These are phyloP conservation scores for Papiliotrema fonsecae DNA, from an alignment of 1,284 basidiomycete species.

Conservation along the genomic window DNA sequence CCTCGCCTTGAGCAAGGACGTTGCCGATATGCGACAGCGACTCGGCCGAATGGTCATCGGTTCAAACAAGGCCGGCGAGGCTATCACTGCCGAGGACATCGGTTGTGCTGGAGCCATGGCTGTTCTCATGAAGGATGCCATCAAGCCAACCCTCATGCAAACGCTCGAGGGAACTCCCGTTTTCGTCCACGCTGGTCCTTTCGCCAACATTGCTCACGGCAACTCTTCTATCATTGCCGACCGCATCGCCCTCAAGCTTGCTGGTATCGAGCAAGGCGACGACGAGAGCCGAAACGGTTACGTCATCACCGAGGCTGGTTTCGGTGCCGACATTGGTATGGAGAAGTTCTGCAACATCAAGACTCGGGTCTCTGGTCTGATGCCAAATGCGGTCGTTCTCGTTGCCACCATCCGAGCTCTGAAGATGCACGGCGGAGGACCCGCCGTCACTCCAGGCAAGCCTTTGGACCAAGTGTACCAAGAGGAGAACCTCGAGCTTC, in stretches of 20 bases:
- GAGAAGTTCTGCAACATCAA: conserved; percentile 99
- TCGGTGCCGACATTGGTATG: conserved; percentile 99
- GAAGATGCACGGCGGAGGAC: conserved; percentile 99
- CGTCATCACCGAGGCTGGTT: conserved; percentile 96
- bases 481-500: conserved; percentile 84
- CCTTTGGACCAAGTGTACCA: conserved; percentile 89
- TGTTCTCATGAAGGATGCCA: conserved; percentile 97
- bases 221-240: conserved; percentile 98
- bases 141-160: conserved; percentile 99
- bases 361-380: conserved; percentile 87
- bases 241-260: conserved; percentile 91
- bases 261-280: conserved; percentile 92
- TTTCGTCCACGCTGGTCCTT: conserved; percentile 97
- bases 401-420: conserved; percentile 96
- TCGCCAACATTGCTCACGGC: conserved; percentile 98
- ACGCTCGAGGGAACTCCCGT: conserved; percentile 98
- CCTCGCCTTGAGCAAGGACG: conserved; percentile 79
- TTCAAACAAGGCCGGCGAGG: conserved; percentile 84
- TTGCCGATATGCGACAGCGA: conserved; percentile 77
- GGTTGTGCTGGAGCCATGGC: conserved; percentile 94
- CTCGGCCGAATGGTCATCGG: conserved; percentile 81
- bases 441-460: conserved; percentile 95
- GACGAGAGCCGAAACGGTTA: conserved; percentile 76
- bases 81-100: conserved; percentile 94
- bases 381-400: conserved; percentile 89